Evolutionary conservation across 148 eudicot species (phyloP), one percentile per base, ranked within the genome.

Genomic region (Heliosperma pusillum): DNA sequence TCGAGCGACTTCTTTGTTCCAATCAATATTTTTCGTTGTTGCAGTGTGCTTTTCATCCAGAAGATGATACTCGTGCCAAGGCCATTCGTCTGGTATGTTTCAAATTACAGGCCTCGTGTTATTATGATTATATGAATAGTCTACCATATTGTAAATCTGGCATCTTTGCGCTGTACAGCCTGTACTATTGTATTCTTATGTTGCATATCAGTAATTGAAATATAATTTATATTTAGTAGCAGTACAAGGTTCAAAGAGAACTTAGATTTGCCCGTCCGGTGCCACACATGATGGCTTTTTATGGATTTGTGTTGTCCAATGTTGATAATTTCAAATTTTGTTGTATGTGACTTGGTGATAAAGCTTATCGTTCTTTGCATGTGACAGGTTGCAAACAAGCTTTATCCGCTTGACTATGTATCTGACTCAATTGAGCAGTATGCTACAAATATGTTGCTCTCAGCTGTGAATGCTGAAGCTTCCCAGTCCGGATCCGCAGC

Each of bases 321-420:
- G 27, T 36, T 36, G 52, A 53, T 36, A 11, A 15, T 33, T 26
- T 36, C 17, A 60, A 3, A 40, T 66, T 72, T 69, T 17, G 15
- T 3, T 60, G 66, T 26, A 33, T 61, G 7, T 60, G 60, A 53
- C 33, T 22, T 53, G 55, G 9, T 56, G 29, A 47, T 75, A 30
- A 60, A 13, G 47, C 56, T 12, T 45, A 29, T 80, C 52, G 44
- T 63, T 53, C 36, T 60, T 58, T 73, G 65, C 67, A 67, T 68
- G 76, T 66, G 20, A 44, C 89, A 95, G 99, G 99, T 92, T 77
- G 88, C 97, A 53, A 90, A 92, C 87, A 95, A 95, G 84, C 96
- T 95, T 68, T 95, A 84, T 82, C 83, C 80, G 36, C 89, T 88
- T 26, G 64, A 80, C 61, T 84, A 82, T 77, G 72, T 90, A 63